Percentiles rank a stretch among this genome's conserved stretches.
phyloP scores from a whole-genome alignment of 106 monocot genomes.

The Platanthera zijinensis region DNA sequence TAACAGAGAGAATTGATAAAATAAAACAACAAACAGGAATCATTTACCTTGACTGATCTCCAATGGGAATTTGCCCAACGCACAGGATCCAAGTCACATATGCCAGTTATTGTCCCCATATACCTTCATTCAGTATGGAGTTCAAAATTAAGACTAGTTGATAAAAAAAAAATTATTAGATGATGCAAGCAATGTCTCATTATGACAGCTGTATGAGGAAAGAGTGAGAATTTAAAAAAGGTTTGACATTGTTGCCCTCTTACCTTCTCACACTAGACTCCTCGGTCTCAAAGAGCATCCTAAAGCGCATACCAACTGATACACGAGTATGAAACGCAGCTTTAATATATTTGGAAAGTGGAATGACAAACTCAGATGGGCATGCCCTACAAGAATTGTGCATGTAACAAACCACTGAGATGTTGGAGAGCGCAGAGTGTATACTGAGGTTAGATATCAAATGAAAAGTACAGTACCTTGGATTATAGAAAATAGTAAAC shows the following conservation, averaged over 20 bases:
- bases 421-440: background rate
- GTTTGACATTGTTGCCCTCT: background rate
- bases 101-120: conserved; percentile 73
- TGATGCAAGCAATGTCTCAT: no score
- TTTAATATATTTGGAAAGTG: conserved; percentile 24
- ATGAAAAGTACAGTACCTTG: conserved; percentile 11
- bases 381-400: conserved; percentile 12
- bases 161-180: no score
- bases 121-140: conserved; percentile 26
- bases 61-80: conserved; percentile 79
- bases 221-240: background rate
- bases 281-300: conserved; percentile 31
- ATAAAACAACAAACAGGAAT: background rate
- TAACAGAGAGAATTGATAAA: no score
- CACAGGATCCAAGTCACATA: conserved; percentile 64
- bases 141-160: no score
- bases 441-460: background rate
- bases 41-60: conserved; percentile 76
- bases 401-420: background rate
- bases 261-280: conserved; percentile 29
- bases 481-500: conserved; percentile 27
- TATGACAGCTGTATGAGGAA: background rate
- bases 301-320: conserved; percentile 25
- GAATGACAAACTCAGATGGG: conserved; percentile 31
- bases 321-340: conserved; percentile 23